These are phyloP conservation scores for Exutisphaerella laricina DNA, from an alignment of 2,329 filamentous ascomycete genomes.

Conservation along the genomic window DNA sequence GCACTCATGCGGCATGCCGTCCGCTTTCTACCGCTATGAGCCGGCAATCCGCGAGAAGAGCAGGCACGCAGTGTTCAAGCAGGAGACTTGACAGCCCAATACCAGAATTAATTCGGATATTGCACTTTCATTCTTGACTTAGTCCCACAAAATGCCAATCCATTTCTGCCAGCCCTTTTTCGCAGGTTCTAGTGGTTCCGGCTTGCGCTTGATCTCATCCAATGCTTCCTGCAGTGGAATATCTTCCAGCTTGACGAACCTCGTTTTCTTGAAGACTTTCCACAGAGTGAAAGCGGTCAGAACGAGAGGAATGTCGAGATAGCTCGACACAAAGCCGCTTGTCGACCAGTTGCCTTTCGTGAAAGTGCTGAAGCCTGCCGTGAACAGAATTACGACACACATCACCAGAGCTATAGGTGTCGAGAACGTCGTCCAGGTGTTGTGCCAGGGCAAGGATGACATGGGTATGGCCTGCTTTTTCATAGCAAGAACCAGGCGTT, in stretches of 20 bases:
- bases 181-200: slow-evolving; percentile 17
- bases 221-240: slow-evolving; percentile 24
- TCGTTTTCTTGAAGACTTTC: slow-evolving; percentile 25
- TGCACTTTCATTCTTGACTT: no score
- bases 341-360: slow-evolving; percentile 27
- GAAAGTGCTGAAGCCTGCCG: slow-evolving; percentile 28
- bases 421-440: slow-evolving; percentile 34
- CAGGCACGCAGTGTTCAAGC: no score
- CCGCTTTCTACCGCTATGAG: not conserved
- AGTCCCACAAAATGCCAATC: slow-evolving; percentile 24
- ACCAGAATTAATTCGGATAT: no score
- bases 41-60: no score
- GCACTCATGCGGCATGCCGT: not conserved
- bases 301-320: slow-evolving; percentile 29
- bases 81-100: no score
- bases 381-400: slow-evolving; percentile 28
- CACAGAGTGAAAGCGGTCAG: slow-evolving; percentile 22
- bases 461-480: slow-evolving; percentile 23
- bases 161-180: slow-evolving; percentile 19
- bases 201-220: slow-evolving; percentile 20
- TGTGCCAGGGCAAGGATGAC: slow-evolving; percentile 31
- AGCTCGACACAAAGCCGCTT: slow-evolving; percentile 33
- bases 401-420: slow-evolving; percentile 31
- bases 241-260: slow-evolving; percentile 21
- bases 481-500: slow-evolving; percentile 25